A percentile compares a stretch with the other conserved stretches of the same genome.
Conservation (phyloP, 805 yeast species). For the Cyberlindnera samutprakarnensis region DNA sequence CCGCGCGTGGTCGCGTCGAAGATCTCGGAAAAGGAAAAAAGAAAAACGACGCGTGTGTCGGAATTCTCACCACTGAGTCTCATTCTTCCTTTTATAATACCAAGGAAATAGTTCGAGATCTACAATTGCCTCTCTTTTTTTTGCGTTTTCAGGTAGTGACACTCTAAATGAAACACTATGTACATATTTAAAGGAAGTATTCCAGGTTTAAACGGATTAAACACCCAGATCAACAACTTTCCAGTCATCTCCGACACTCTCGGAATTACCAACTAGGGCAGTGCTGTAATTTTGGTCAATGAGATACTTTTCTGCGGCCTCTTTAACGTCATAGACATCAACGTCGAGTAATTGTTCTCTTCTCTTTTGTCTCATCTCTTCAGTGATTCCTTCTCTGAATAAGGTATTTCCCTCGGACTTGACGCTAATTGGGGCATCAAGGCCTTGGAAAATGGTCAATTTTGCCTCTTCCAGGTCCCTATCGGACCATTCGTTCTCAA, state of each 20-base stretch:
- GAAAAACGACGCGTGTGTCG: too few species aligned
- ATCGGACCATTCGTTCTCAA: slow-evolving; percentile 44
- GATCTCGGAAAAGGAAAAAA: too few species aligned
- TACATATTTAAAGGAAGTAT: too few species aligned
- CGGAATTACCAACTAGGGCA: slow-evolving; percentile 38
- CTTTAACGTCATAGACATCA: slow-evolving; percentile 48
- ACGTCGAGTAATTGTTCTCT: slow-evolving; percentile 70
- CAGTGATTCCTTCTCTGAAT: slow-evolving; percentile 65
- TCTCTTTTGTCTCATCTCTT: slow-evolving; percentile 72
- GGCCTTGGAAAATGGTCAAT: slow-evolving; percentile 79
- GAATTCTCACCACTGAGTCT: too few species aligned
- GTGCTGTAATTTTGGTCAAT: slow-evolving; percentile 22
- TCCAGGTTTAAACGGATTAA: not conserved
- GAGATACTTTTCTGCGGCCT: slow-evolving; percentile 64
- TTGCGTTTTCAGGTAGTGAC: too few species aligned
- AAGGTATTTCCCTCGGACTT: slow-evolving; percentile 64
- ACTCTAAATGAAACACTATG: too few species aligned
- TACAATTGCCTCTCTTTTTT: too few species aligned
- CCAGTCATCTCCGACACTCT: slow-evolving; percentile 13
- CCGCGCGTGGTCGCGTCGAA: too few species aligned
- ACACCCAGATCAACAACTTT: slow-evolving; percentile 14
- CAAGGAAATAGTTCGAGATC: too few species aligned
- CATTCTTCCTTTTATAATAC: too few species aligned
- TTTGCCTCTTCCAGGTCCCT: slow-evolving; percentile 82
- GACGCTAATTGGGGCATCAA: slow-evolving; percentile 85